Evolutionary conservation across 345 rosid genomes (phyloP).

Genomic region (Citrus maxima): DNA sequence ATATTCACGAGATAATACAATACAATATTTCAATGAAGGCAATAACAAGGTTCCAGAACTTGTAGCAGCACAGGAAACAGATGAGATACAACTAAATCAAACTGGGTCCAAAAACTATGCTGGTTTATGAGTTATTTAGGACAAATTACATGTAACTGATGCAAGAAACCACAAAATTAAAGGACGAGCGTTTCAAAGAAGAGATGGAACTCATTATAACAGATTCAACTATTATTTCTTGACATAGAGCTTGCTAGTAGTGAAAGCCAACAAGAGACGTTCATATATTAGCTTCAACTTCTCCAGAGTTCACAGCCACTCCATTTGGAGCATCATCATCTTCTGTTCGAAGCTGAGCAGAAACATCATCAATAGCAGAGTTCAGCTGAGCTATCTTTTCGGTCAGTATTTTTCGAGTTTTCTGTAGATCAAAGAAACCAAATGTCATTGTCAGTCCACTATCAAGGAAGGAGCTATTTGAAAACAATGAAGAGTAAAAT

Average conservation of each 20-base stretch:
- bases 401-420: slow-evolving; percentile 68
- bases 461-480: neutral
- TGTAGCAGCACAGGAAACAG: neutral
- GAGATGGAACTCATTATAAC: slow-evolving; percentile 7
- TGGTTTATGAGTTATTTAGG: neutral
- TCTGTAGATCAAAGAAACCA: slow-evolving; percentile 40
- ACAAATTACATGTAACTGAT: slow-evolving; percentile 4
- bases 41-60: neutral
- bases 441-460: neutral
- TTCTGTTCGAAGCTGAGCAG: slow-evolving; percentile 69
- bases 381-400: slow-evolving; percentile 87
- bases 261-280: neutral
- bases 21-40: neutral
- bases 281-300: slow-evolving; percentile 60
- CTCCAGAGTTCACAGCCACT: slow-evolving; percentile 50
- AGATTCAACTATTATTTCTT: slow-evolving; percentile 21
- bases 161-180: slow-evolving; percentile 1
- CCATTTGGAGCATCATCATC: slow-evolving; percentile 60
- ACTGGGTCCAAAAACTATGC: neutral
- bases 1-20: neutral
- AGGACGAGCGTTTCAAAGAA: neutral
- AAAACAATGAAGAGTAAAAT: neutral
- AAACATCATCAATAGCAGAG: slow-evolving; percentile 80
- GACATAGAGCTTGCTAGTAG: slow-evolving; percentile 6
- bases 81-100: neutral